A percentile compares a stretch with the other conserved stretches of the same genome.
Conservation (phyloP, 345 rosid genomes). For the Isatis tinctoria region DNA sequence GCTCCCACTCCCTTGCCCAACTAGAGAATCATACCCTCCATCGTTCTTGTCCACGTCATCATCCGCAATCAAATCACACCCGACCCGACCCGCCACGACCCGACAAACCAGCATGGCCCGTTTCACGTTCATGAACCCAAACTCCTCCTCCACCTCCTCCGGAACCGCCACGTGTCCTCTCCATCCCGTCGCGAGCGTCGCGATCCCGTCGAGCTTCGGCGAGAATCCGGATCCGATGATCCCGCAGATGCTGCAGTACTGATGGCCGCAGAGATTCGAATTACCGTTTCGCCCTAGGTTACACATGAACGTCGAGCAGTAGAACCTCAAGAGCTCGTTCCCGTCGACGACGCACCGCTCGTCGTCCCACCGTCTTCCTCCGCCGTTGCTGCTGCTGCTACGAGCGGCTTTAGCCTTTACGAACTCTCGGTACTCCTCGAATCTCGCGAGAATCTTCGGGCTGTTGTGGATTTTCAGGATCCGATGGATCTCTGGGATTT, state of each 20-base stretch:
- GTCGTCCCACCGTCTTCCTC: constrained; percentile 42
- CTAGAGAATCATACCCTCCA: constrained; percentile 70
- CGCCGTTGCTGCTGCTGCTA: constrained; percentile 26
- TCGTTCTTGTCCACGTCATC: constrained; percentile 50
- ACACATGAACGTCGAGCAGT: constrained; percentile 85
- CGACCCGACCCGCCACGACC: constrained; percentile 73
- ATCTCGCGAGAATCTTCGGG: constrained; percentile 61
- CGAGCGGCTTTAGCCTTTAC: constrained; percentile 71
- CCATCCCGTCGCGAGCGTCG: constrained; percentile 71
- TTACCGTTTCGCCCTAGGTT: constrained; percentile 58
- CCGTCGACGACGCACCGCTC: constrained; percentile 98
- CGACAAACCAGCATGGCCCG: constrained; percentile 87
- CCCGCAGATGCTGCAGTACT: constrained; percentile 83
- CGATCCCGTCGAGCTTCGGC: constrained; percentile 81
- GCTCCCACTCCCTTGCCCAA: constrained; percentile 48
- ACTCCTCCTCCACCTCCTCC: constrained; percentile 76
- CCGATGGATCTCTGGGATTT: constrained; percentile 51
- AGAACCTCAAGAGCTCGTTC: constrained; percentile 85
- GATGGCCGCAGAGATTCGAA: constrained; percentile 58
- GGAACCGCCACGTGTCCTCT: constrained; percentile 87
- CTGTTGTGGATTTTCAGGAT: constrained; percentile 85
- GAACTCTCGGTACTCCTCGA: constrained; percentile 85
- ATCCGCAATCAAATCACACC: constrained; percentile 41
- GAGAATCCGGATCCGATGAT: constrained; percentile 80
- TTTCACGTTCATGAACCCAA: constrained; percentile 90